These are phyloP conservation scores for Vitis riparia DNA, from an alignment of 164 flowering plant species.

Conservation along the genomic window DNA sequence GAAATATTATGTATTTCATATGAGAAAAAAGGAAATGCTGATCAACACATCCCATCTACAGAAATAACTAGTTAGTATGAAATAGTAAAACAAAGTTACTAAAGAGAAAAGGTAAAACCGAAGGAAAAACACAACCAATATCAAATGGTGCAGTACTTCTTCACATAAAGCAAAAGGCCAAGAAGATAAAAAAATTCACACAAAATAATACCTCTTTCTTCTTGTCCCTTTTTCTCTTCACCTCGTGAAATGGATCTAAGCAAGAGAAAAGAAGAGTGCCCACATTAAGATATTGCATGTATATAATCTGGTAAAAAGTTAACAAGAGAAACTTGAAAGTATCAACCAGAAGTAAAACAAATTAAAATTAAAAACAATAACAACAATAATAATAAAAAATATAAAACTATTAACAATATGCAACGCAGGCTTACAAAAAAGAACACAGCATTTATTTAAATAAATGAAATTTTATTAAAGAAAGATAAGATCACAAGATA, in stretches of 20 bases:
- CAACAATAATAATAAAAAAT: not conserved
- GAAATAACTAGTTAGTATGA: no score
- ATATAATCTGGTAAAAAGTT: not conserved
- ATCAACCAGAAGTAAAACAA: not conserved
- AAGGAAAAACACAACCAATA: no score
- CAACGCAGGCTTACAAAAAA: no score
- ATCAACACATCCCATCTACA: no score
- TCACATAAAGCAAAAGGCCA: not conserved
- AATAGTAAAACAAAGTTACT: no score
- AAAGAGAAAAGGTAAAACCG: no score
- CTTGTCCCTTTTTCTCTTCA: slow-evolving; percentile 80
- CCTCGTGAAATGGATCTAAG: slow-evolving; percentile 93
- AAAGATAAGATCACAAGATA: no score
- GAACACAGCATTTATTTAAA: no score
- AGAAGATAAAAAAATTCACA: not conserved
- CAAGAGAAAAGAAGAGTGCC: slow-evolving; percentile 3
- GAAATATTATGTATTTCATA: no score
- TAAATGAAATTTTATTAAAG: no score
- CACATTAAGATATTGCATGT: slow-evolving; percentile 1
- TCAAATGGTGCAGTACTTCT: not conserved
- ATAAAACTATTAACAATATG: not conserved
- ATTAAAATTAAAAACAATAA: not conserved
- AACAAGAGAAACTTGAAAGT: not conserved
- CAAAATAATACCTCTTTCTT: slow-evolving; percentile 74
- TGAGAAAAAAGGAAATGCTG: no score